These are phyloP conservation scores for Hymenoscyphus fructigenus DNA, from an alignment of 2,329 filamentous ascomycete genomes.

Conservation along the genomic window DNA sequence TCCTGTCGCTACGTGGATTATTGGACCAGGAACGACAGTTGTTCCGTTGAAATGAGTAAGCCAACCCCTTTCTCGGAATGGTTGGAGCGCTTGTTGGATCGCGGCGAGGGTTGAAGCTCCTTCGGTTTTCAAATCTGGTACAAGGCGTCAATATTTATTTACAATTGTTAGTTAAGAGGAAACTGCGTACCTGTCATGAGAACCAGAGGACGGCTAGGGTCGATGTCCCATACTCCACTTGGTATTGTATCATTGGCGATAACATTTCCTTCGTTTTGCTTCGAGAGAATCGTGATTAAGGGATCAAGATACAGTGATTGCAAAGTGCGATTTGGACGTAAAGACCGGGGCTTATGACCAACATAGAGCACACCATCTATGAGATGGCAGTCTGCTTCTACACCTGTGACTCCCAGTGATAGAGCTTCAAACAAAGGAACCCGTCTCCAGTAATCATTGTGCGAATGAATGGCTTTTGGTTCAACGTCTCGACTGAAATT, in stretches of 20 bases:
- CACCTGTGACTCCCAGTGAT: conserved; percentile 54
- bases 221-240: conserved; percentile 26
- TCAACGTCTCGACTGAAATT: conserved; percentile 23
- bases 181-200: conserved; percentile 41
- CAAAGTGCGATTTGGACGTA: conserved; percentile 53
- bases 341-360: conserved; percentile 53
- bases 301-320: conserved; percentile 59
- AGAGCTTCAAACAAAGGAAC: conserved; percentile 51
- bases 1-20: conserved; percentile 53
- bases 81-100: conserved; percentile 42
- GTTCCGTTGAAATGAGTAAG: conserved; percentile 41
- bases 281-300: conserved; percentile 53
- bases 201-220: conserved; percentile 29
- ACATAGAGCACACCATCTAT: conserved; percentile 51
- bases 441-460: conserved; percentile 58
- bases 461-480: conserved; percentile 42
- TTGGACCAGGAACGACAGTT: conserved; percentile 36
- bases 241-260: conserved; percentile 4
- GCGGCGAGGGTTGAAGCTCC: conserved; percentile 40
- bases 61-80: conserved; percentile 42
- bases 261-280: conserved; percentile 42
- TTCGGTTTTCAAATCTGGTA: conserved; percentile 48
- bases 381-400: conserved; percentile 62
- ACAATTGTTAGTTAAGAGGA: too few relatives aligned
- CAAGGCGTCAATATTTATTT: too few relatives aligned